Percentiles rank a stretch among this genome's conserved stretches.
Evolutionary conservation across 768 basidiomycete species (phyloP).

Genomic region (Tricholoma sp.): DNA sequence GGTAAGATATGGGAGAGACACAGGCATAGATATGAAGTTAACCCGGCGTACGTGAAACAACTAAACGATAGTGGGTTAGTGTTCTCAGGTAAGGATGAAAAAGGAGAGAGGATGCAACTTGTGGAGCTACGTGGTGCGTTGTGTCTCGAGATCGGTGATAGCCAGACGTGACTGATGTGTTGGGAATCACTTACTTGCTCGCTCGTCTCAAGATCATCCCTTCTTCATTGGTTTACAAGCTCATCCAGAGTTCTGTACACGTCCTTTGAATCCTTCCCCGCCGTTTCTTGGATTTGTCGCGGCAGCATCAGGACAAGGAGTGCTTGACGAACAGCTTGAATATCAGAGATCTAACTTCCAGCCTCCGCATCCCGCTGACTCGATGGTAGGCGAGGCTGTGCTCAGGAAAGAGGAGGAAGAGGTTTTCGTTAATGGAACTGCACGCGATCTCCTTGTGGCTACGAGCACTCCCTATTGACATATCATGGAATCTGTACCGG

Average conservation of each 20-base stretch:
- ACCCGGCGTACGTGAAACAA: slow-evolving; percentile 76
- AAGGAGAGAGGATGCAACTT: slow-evolving; percentile 96
- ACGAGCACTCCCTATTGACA: not conserved
- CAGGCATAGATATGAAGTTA: slow-evolving; percentile 93
- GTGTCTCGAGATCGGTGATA: not conserved
- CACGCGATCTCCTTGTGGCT: slow-evolving; percentile 12
- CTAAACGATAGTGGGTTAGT: slow-evolving; percentile 60
- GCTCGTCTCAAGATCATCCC: slow-evolving; percentile 64
- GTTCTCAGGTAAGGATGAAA: slow-evolving; percentile 87
- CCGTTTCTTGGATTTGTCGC: slow-evolving; percentile 96
- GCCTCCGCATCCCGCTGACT: slow-evolving; percentile 71
- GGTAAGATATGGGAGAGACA: slow-evolving; percentile 93
- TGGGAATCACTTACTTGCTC: not conserved
- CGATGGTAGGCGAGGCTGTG: slow-evolving; percentile 68
- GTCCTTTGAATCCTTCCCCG: slow-evolving; percentile 95
- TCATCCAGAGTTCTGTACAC: slow-evolving; percentile 98
- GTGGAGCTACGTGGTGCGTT: slow-evolving; percentile 77
- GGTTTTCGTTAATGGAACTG: slow-evolving; percentile 19
- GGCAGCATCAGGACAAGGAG: slow-evolving; percentile 50
- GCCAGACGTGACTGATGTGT: not conserved
- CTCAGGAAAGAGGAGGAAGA: slow-evolving; percentile 33
- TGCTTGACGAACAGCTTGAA: slow-evolving; percentile 69
- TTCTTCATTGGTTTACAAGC: slow-evolving; percentile 94
- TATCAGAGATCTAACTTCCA: slow-evolving; percentile 56
- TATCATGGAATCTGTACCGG: no score